Evolutionary conservation across 352 stramenopile species (phyloP).

Genomic region (Phytopythium montanum): DNA sequence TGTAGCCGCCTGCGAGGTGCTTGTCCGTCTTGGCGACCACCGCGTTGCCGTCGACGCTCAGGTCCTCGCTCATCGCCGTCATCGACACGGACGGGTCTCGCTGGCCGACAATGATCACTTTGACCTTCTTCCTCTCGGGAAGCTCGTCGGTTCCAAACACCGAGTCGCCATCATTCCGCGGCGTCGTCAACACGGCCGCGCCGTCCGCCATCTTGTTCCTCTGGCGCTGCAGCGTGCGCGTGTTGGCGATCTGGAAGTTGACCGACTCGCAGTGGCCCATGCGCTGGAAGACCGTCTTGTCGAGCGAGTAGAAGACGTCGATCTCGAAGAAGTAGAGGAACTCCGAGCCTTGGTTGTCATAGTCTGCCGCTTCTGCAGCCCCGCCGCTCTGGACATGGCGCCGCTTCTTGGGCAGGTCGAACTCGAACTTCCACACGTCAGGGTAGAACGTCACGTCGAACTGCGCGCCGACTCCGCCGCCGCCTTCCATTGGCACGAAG

Average conservation of each 20-base stretch:
- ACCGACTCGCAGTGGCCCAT: slow-evolving; percentile 70
- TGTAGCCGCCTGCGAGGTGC: slow-evolving; percentile 17
- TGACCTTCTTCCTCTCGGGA: slow-evolving; percentile 83
- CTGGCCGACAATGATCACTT: slow-evolving; percentile 34
- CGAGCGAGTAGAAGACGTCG: slow-evolving; percentile 69
- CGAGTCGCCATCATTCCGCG: slow-evolving; percentile 39
- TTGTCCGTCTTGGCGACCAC: neutral
- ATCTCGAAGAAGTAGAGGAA: slow-evolving; percentile 89
- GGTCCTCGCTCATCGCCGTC: slow-evolving; percentile 33
- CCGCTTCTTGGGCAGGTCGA: slow-evolving; percentile 85
- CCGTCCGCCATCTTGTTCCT: slow-evolving; percentile 76
- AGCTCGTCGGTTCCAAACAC: slow-evolving; percentile 44
- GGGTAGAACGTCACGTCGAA: slow-evolving; percentile 86
- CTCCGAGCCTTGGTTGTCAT: slow-evolving; percentile 42
- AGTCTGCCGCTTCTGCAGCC: slow-evolving; percentile 19
- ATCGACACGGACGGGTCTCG: slow-evolving; percentile 28
- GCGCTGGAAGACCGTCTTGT: slow-evolving; percentile 57
- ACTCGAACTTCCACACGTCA: slow-evolving; percentile 90
- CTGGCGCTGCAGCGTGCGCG: slow-evolving; percentile 75
- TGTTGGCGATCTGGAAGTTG: slow-evolving; percentile 86
- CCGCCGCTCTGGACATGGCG: slow-evolving; percentile 48
- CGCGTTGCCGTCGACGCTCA: slow-evolving; percentile 3
- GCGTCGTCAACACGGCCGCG: slow-evolving; percentile 17
- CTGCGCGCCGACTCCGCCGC: slow-evolving; percentile 37
- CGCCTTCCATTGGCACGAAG: slow-evolving; percentile 30